A percentile compares a stretch with the other conserved stretches of the same genome.
Conservation (phyloP, 148 eudicot genomes). For the Dianthus caryophyllus region DNA sequence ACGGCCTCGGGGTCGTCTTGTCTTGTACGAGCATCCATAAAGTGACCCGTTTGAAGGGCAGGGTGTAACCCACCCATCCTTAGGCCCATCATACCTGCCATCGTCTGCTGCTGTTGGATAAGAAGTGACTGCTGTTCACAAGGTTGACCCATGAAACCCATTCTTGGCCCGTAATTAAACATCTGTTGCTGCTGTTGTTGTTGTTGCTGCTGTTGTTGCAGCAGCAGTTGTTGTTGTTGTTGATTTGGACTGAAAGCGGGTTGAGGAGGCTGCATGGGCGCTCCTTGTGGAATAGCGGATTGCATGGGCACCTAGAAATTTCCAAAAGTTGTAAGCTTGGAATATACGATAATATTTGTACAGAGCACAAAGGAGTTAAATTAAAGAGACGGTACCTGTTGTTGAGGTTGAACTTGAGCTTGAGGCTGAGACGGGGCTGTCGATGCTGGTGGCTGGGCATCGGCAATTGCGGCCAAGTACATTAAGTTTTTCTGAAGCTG, state of each 20-base stretch:
- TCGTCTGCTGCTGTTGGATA: slow-evolving; percentile 36
- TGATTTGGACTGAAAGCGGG: slow-evolving; percentile 24
- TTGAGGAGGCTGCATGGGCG: slow-evolving; percentile 48
- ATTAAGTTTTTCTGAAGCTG: slow-evolving; percentile 73
- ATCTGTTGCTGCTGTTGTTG: slow-evolving; percentile 34
- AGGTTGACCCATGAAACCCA: slow-evolving; percentile 44
- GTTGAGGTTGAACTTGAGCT: slow-evolving; percentile 33
- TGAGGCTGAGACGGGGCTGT: slow-evolving; percentile 30
- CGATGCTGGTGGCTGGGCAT: slow-evolving; percentile 69
- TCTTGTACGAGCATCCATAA: no score
- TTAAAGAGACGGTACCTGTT: slow-evolving; percentile 32
- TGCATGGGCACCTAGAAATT: slow-evolving; percentile 39
- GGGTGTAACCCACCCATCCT: slow-evolving; percentile 35
- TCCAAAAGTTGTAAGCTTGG: not conserved
- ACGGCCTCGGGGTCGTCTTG: no score
- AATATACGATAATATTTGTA: not conserved
- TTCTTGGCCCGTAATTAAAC: slow-evolving; percentile 30
- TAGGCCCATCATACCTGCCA: slow-evolving; percentile 41
- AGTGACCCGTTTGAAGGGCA: no score
- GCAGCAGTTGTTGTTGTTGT: no score
- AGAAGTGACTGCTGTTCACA: slow-evolving; percentile 45
- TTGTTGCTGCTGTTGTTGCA: slow-evolving; percentile 32
- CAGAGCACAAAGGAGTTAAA: not conserved
- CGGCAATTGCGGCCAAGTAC: slow-evolving; percentile 84
- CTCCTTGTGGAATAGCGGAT: slow-evolving; percentile 49